Evolutionary conservation across 176 grass and related monocot species (phyloP), one percentile per base, ranked within the genome.

Genomic region (Secale cereale): DNA sequence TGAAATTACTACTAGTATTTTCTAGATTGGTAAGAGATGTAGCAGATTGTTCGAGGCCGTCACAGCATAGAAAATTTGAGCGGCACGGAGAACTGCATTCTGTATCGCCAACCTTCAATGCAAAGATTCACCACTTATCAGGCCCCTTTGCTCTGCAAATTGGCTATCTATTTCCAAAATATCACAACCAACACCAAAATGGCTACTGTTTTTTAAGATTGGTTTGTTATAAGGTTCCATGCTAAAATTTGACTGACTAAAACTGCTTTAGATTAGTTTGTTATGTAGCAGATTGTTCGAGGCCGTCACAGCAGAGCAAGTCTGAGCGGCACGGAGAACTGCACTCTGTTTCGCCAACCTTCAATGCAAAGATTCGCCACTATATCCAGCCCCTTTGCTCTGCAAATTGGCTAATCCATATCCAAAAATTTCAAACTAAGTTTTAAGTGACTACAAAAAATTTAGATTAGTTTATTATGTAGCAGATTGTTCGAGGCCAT

Each of bases 311-410:
- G 70, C 70, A 74, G 0, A 74, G 70, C 1, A 19, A 46, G 4
- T 46, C 25, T 74, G 70, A 74, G 70, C 0, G 40, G 70, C 70
- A 74, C 70, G 40, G 70, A 74, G 70, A 74, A 74, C 40, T 48
- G 40, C 39, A 48, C 0, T 46, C 2, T 1, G 0, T 74, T 28
- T 74, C 1, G 14, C 70, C 70, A 74, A 74, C 70, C 70, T 74
- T 74, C 70, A 74, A 74, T 70, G 67, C 67, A 70, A 70, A 70
- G 67, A 70, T 70, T 70, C 67, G 3, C 67, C 67, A 70, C 35
- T 40, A 19, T 0, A 70, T 70, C 35, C 23, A 35, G 67, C 67
- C 67, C 67, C 67, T 70, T 40, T 73, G 70, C 70, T 73, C 70
- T 73, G 70, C 70, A 73, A 73, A 73, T 73, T 73, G 70, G 70